Evolutionary conservation across 176 grass and related monocot genomes (phyloP), one percentile per base, ranked within the genome.

Genomic region (Echinochloa phyllopogon): DNA sequence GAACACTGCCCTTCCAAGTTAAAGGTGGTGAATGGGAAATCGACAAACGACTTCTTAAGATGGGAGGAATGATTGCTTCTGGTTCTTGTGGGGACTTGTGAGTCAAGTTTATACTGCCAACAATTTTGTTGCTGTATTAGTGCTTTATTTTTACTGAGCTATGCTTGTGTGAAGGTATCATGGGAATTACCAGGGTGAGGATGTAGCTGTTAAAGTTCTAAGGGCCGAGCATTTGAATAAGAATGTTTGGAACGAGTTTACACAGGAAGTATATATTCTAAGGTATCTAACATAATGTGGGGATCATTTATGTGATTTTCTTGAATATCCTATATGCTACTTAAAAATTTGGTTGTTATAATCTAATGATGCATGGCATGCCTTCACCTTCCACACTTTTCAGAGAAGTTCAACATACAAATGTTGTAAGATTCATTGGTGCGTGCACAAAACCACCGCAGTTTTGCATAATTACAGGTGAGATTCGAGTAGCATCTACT

Each of bases 391-490:
- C 24, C 72, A 61, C 51, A 47, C 50, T 80, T 91, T 86, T 76
- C 91, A 99, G 97, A 90, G 94, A 96, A 90, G 86, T 99, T 84
- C 86, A 99, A 61, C 93, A 99, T 90, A 86, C 81, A 66, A 99
- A 99, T 89, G 90, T 99, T 90, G 97, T 99, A 82, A 86, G 92
- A 58, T 99, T 99, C 86, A 92, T 99, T 84, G 97, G 97, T 75
- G 97, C 94, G 4, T 99, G 94, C 81, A 99, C 86, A 59, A 99
- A 96, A 83, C 81, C 92, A 75, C 94, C 97, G 20, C 92, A 99
- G 27, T 94, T 92, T 79, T 99, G 74, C 84, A 94, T 99, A 80
- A 87, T 96, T 84, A 96, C 97, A 91, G 96, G 93, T 98, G 67
- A 81, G 85, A 43, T 80, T 83, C 79, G 79, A 83, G 15, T 58